phyloP scores from a whole-genome alignment of 108 stramenopile species.

The Thalassiosira profunda region DNA sequence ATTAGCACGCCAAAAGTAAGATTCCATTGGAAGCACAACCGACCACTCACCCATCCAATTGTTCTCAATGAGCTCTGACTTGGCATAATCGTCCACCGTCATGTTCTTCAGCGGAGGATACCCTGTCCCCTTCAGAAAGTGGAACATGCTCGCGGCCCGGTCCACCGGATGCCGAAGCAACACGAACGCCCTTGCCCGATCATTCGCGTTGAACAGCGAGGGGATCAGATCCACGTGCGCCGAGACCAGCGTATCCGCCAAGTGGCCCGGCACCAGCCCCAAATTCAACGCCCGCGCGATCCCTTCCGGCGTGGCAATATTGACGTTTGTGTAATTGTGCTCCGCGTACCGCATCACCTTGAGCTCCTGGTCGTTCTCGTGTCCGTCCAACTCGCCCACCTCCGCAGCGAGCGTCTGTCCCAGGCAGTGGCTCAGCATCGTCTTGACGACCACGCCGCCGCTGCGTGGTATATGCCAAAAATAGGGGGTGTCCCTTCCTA shows the following conservation, averaged over 20 bases:
- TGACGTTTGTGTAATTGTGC: constrained; percentile 58
- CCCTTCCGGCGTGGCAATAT: constrained; percentile 45
- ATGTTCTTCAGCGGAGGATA: constrained; percentile 28
- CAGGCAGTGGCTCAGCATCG: constrained; percentile 45
- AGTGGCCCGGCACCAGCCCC: constrained; percentile 37
- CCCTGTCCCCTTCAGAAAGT: constrained; percentile 38
- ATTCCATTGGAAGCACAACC: not conserved
- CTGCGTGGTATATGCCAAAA: constrained; percentile 60
- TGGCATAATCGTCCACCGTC: constrained; percentile 57
- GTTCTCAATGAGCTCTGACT: constrained; percentile 48
- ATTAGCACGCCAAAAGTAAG: too few species aligned
- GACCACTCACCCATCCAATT: constrained; percentile 56
- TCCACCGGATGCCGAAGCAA: constrained; percentile 56
- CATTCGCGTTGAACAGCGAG: constrained; percentile 39
- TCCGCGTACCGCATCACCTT: constrained; percentile 33
- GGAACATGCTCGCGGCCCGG: constrained; percentile 47
- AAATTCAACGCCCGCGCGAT: constrained; percentile 34
- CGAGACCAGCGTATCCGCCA: constrained; percentile 30
- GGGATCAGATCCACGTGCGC: constrained; percentile 38
- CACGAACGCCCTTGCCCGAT: constrained; percentile 33
- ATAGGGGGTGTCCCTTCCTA: constrained; percentile 43
- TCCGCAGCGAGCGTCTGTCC: constrained; percentile 38
- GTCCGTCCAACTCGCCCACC: constrained; percentile 34
- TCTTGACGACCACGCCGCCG: constrained; percentile 48
- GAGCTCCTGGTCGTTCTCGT: constrained; percentile 36